phyloP scores from a whole-genome alignment of 805 yeast species.

The Myxozyma neotropica region DNA sequence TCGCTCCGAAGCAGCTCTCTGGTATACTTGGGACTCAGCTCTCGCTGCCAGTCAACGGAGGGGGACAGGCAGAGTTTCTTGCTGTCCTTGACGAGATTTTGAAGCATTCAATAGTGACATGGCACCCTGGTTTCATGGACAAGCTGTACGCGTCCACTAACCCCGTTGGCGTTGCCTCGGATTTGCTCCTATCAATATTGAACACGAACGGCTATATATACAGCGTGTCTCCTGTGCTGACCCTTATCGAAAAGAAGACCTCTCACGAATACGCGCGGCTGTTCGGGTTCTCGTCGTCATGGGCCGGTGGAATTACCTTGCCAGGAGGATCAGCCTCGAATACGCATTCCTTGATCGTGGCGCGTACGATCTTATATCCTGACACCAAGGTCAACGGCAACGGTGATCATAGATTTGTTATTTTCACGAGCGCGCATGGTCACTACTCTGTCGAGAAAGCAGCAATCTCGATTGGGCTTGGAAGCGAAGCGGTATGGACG shows the following conservation, averaged over 20 bases:
- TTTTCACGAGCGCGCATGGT: slow-evolving; percentile 70
- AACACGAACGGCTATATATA: slow-evolving; percentile 86
- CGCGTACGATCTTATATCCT: slow-evolving; percentile 66
- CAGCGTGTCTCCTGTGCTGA: slow-evolving; percentile 72
- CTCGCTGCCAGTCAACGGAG: slow-evolving; percentile 22
- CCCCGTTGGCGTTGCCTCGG: slow-evolving; percentile 79
- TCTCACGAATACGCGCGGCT: slow-evolving; percentile 67
- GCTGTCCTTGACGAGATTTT: slow-evolving; percentile 58
- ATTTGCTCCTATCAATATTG: slow-evolving; percentile 63
- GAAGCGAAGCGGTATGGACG: slow-evolving; percentile 62
- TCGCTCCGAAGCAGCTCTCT: slow-evolving; percentile 27
- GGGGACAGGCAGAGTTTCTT: slow-evolving; percentile 48
- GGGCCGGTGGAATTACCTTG: slow-evolving; percentile 81
- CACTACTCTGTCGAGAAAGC: slow-evolving; percentile 76
- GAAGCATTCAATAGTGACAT: slow-evolving; percentile 72
- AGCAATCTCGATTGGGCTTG: slow-evolving; percentile 74
- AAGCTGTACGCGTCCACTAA: slow-evolving; percentile 83
- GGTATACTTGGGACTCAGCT: slow-evolving; percentile 12
- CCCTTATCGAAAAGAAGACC: slow-evolving; percentile 71
- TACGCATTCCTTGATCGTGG: slow-evolving; percentile 75
- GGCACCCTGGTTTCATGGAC: slow-evolving; percentile 86
- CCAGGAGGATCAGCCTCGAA: slow-evolving; percentile 90
- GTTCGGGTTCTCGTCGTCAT: slow-evolving; percentile 58
- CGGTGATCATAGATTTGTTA: slow-evolving; percentile 57
- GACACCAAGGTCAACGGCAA: slow-evolving; percentile 69